phyloP scores from a whole-genome alignment of 2,329 filamentous ascomycete species.

The Trichoderma asperellum region DNA sequence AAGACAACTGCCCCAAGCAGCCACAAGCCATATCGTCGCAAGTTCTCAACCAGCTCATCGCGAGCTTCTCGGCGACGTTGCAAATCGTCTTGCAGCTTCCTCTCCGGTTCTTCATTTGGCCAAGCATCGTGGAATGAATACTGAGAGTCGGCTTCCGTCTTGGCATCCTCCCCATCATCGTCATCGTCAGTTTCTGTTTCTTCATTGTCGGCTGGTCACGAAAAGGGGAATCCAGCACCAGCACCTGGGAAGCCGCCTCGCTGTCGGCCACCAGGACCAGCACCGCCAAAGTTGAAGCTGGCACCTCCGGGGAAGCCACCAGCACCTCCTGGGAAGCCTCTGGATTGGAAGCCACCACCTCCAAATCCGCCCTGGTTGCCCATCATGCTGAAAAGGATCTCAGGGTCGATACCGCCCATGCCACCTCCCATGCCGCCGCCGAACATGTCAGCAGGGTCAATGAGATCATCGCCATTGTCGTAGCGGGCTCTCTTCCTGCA shows the following conservation, averaged over 20 bases:
- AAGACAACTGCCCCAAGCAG: constrained; percentile 52
- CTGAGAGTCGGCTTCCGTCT: constrained; percentile 23
- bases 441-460: constrained; percentile 88
- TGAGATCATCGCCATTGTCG: constrained; percentile 88
- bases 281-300: constrained; percentile 59
- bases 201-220: constrained; percentile 53
- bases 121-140: constrained; percentile 24
- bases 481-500: constrained; percentile 82
- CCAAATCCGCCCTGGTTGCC: constrained; percentile 64
- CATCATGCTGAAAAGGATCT: constrained; percentile 85
- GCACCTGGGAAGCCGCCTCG: constrained; percentile 43
- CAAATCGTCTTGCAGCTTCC: constrained; percentile 39
- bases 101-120: constrained; percentile 29
- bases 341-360: constrained; percentile 57
- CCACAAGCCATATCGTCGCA: constrained; percentile 50
- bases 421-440: constrained; percentile 67
- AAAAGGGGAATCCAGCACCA: constrained; percentile 48
- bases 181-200: constrained; percentile 41
- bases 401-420: constrained; percentile 72
- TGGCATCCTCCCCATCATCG: constrained; percentile 38
- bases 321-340: constrained; percentile 51
- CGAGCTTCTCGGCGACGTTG: constrained; percentile 42
- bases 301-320: constrained; percentile 54
- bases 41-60: constrained; percentile 46
- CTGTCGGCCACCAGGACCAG: constrained; percentile 41